These are phyloP conservation scores for Ligustrum vulgare DNA, from an alignment of 257 asterid genomes.

Conservation along the genomic window DNA sequence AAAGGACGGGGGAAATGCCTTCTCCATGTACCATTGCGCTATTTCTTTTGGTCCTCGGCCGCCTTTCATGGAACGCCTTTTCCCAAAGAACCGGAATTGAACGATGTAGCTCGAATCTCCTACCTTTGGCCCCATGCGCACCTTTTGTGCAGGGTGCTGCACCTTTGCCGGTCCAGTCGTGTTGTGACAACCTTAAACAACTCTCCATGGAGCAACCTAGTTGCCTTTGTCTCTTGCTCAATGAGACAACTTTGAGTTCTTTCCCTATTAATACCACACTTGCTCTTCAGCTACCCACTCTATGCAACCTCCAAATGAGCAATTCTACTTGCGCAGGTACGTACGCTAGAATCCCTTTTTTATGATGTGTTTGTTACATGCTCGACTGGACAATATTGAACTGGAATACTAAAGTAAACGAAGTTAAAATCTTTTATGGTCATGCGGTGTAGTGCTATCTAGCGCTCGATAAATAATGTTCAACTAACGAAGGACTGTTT, in stretches of 20 bases:
- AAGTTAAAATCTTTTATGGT: neutral
- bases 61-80: constrained; percentile 5
- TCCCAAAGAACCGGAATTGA: constrained; percentile 42
- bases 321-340: constrained; percentile 55
- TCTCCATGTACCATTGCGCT: neutral
- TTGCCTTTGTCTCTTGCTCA: constrained; percentile 59
- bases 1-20: constrained; percentile 12
- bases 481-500: neutral
- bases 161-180: constrained; percentile 42
- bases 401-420: neutral
- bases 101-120: constrained; percentile 43
- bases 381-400: neutral
- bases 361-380: neutral
- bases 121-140: constrained; percentile 51
- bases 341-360: neutral
- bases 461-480: neutral
- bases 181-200: constrained; percentile 51
- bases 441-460: neutral
- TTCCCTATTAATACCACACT: constrained; percentile 57
- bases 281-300: constrained; percentile 65
- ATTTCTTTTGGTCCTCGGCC: constrained; percentile 12
- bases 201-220: constrained; percentile 38
- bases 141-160: constrained; percentile 60
- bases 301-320: constrained; percentile 44
- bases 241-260: constrained; percentile 37